A percentile compares a stretch with the other conserved stretches of the same genome.
phyloP scores from a whole-genome alignment of 176 grass and related monocot genomes.

The Urochloa ruziziensis region DNA sequence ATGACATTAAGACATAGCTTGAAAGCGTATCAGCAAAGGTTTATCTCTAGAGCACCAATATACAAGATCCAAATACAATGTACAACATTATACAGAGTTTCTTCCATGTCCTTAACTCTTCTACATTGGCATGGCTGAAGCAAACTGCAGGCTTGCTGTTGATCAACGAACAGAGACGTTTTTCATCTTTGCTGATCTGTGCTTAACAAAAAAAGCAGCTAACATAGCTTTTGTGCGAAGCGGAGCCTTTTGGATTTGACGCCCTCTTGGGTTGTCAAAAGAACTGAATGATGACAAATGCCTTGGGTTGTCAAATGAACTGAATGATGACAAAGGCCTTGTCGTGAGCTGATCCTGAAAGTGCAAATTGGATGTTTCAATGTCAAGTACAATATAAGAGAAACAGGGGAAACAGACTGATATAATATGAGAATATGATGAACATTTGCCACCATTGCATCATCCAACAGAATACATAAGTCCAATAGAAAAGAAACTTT shows the following conservation, averaged over 20 bases:
- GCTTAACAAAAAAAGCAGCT: conserved; percentile 79
- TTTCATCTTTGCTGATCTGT: conserved; percentile 69
- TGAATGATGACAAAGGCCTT: conserved; percentile 57
- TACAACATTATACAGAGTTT: conserved; percentile 9
- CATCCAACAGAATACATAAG: conserved; percentile 14
- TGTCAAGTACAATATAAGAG: background rate
- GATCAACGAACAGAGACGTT: conserved; percentile 66
- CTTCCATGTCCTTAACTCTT: conserved; percentile 21
- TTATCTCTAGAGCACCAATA: conserved; percentile 15
- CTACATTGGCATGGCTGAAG: background rate
- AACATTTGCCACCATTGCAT: background rate
- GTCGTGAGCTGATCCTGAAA: conserved; percentile 52
- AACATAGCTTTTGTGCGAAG: conserved; percentile 73
- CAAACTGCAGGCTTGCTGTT: conserved; percentile 15
- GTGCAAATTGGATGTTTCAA: conserved; percentile 6
- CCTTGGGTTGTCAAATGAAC: conserved; percentile 70
- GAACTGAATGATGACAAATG: conserved; percentile 63
- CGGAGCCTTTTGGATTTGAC: conserved; percentile 66
- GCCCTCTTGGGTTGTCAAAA: conserved; percentile 60
- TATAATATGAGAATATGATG: background rate
- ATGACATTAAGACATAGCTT: conserved; percentile 7
- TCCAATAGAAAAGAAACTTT: background rate
- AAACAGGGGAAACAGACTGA: background rate
- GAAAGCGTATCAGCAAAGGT: conserved; percentile 2
- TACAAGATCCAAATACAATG: conserved; percentile 32